Conservation (phyloP, 805 yeast genomes). For the Candida silvatica region DNA sequence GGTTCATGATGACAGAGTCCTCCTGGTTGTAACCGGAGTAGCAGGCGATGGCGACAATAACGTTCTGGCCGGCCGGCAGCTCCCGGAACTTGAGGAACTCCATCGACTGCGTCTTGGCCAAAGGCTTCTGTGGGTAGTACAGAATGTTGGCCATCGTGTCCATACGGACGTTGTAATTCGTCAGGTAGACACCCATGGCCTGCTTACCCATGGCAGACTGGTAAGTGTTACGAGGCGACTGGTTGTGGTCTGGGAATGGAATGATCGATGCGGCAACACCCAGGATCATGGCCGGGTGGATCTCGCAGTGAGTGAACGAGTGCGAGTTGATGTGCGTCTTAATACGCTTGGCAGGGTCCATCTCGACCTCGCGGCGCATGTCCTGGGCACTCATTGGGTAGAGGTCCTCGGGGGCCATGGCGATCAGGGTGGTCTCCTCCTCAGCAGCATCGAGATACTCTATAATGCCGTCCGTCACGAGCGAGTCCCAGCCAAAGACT, state of each 20-base stretch:
- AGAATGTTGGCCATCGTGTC: slow-evolving; percentile 98
- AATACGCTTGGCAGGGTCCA: slow-evolving; percentile 80
- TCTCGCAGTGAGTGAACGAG: slow-evolving; percentile 97
- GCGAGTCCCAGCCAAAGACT: slow-evolving; percentile 72
- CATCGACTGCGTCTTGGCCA: slow-evolving; percentile 97
- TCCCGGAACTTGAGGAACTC: slow-evolving; percentile 95
- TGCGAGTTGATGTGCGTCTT: slow-evolving; percentile 46
- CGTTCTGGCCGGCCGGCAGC: slow-evolving; percentile 98
- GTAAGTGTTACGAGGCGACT: slow-evolving; percentile 98
- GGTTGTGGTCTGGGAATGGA: slow-evolving; percentile 99
- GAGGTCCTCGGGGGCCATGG: slow-evolving; percentile 97
- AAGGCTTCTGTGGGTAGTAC: slow-evolving; percentile 95
- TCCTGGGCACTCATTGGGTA: slow-evolving; percentile 41
- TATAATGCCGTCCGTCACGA: slow-evolving; percentile 78
- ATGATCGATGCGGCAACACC: slow-evolving; percentile 98
- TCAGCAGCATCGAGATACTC: slow-evolving; percentile 99
- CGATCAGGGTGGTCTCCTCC: slow-evolving; percentile 96
- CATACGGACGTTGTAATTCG: slow-evolving; percentile 95
- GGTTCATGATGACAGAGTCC: slow-evolving; percentile 99
- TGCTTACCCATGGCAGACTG: slow-evolving; percentile 99
- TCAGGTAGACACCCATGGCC: slow-evolving; percentile 98
- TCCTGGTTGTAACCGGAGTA: slow-evolving; percentile 98
- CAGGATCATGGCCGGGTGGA: slow-evolving; percentile 96
- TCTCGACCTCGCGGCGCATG: slow-evolving; percentile 31
- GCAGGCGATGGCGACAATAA: slow-evolving; percentile 96